Percentiles rank a stretch among this genome's conserved stretches.
These are phyloP conservation scores for Pichia sp. DNA, from an alignment of 1,139 yeast species.

Conservation along the genomic window DNA sequence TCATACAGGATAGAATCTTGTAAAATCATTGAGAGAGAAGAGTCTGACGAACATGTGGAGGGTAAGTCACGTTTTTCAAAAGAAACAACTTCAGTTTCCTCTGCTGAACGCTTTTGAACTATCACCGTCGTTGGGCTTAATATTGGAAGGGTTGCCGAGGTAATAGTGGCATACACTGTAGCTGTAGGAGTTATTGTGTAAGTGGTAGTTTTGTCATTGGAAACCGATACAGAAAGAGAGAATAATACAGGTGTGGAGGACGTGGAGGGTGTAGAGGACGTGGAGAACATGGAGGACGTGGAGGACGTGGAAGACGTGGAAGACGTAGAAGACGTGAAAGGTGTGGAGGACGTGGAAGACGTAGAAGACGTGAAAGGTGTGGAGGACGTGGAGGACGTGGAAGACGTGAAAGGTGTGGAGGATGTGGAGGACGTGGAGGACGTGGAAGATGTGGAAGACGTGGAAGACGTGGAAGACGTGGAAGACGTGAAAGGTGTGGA, in stretches of 20 bases:
- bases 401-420: not conserved
- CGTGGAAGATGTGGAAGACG: no score
- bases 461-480: no score
- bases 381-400: not conserved
- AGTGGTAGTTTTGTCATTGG: constrained; percentile 39
- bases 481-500: no score
- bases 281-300: not conserved
- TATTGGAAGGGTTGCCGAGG: constrained; percentile 28
- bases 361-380: not conserved
- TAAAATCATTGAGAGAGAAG: constrained; percentile 55
- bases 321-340: not conserved
- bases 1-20: constrained; percentile 53
- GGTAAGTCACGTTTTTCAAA: constrained; percentile 28
- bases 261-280: not conserved
- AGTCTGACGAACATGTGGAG: constrained; percentile 44
- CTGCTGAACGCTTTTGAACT: constrained; percentile 22
- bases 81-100: constrained; percentile 30
- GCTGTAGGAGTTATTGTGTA: constrained; percentile 40
- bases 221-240: constrained; percentile 27
- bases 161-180: constrained; percentile 36
- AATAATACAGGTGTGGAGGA: not conserved
- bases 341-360: not conserved
- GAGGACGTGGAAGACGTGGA: not conserved
- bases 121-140: constrained; percentile 32
- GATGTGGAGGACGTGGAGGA: no score